These are phyloP conservation scores for Marsdenia floribunda DNA, from an alignment of 257 asterid genomes.

Conservation along the genomic window DNA sequence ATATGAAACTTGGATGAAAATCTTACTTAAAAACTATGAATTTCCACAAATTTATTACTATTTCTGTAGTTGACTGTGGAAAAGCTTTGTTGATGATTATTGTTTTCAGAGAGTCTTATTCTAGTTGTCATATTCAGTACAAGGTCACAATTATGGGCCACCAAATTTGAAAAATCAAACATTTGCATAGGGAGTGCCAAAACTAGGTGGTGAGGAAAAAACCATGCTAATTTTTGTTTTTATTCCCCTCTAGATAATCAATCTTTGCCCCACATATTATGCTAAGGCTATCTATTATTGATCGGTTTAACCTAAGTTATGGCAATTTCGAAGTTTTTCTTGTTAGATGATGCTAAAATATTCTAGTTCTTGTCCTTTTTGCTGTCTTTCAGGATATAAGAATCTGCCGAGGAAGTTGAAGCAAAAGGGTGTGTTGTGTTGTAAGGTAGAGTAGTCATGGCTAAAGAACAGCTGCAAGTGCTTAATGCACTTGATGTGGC, in stretches of 20 bases:
- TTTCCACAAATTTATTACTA: neutral
- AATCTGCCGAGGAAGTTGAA: neutral
- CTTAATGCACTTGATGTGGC: conserved; percentile 63
- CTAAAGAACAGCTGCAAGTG: conserved; percentile 39
- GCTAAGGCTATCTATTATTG: neutral
- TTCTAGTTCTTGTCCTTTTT: conserved; percentile 1
- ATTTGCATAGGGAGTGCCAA: neutral
- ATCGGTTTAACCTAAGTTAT: neutral
- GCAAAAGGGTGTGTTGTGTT: neutral
- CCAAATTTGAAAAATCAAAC: neutral
- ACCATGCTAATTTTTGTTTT: neutral
- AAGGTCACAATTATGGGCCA: neutral
- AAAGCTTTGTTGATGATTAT: neutral
- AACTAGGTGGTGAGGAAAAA: neutral
- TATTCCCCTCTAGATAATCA: neutral
- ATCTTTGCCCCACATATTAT: neutral
- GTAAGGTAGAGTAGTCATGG: conserved; percentile 22
- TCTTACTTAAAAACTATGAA: neutral
- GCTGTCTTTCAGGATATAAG: neutral
- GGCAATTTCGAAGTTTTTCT: neutral
- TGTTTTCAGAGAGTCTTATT: neutral
- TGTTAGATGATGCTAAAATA: neutral
- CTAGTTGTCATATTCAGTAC: neutral
- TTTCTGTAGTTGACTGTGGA: neutral
- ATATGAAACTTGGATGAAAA: neutral